Evolutionary conservation across 805 yeast species (phyloP), one percentile per base, ranked within the genome.

Genomic region (Diddensiella transvaalensis): DNA sequence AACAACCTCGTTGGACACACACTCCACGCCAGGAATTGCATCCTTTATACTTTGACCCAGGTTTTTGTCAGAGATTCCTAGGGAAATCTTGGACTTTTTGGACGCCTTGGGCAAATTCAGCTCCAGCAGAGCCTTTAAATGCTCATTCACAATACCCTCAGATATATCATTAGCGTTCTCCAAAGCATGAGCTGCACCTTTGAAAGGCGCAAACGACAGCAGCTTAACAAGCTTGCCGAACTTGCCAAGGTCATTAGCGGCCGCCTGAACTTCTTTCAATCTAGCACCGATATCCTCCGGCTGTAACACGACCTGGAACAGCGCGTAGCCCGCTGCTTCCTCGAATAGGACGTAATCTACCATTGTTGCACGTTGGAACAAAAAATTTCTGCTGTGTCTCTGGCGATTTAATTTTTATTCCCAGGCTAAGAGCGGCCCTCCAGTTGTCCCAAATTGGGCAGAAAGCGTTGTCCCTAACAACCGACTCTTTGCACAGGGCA

Each of bases 141-240:
- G 87, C 61, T 93, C 98, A 51, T 90, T 85, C 49, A 91, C 96
- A 60, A 90, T 78, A 64, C 99, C 99, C 74, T 93, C 99, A 57
- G 96, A 87, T 60, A 93, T 85, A 67, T 93, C 98, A 67, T 93
- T 93, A 60, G 98, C 97, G 67, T 93, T 93, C 72, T 91, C 98
- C 64, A 93, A 80, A 52, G 99, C 99, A 72, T 93, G 98, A 46
- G 99, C 98, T 53, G 99, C 99, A 63, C 97, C 97, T 72, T 93
- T 90, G 79, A 93, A 93, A 44, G 99, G 99, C 52, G 96, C 96
- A 72, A 93, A 93, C 13, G 96, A 86, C 22, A 87, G 95, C 49
- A 93, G 79, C 71, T 90, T 96, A 60, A 93, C 83, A 76, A 91
- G 76, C 74, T 93, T 93, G 62, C 96, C 86, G 67, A 93, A 90